Base-by-base conservation (phyloP, 371 early-diverging fungal genomes). In the Mycotypha africana region DNA sequence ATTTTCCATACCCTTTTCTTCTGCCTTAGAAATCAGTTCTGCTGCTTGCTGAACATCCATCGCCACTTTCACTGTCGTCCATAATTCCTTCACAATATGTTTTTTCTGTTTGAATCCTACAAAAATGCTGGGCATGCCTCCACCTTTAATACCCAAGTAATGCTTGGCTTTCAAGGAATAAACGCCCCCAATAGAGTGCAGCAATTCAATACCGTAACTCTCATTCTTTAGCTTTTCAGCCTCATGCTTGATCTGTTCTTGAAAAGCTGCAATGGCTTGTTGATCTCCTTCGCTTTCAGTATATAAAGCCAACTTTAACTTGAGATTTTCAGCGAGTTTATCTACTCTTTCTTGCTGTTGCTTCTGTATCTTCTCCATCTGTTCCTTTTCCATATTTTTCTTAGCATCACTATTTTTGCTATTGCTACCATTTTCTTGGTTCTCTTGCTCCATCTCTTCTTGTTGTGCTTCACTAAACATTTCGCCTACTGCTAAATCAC, bases 171-270 rank as follows among this genome's bases (percentile, higher is more conserved):
- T 92, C 46, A 85, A 67, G 28, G 77, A 67, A 70, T 97, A 97
- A 2, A 90, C 86, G 53, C 83, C 84, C 23, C 96, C 96, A 60
- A 95, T 85, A 2, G 92, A 82, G 60, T 94, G 91, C 42, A 97
- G 69, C 25, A 96, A 75, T 67, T 95, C 95, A 5, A 91, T 79
- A 16, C 98, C 96, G 49, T 91, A 92, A 33, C 86, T 87, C 62
- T 92, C 98, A 9, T 57, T 61, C 66, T 92, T 90, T 22, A 96
- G 78, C 30, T 84, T 81, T 31, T 93, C 91, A 1, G 93, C 93
- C 58, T 97, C 95, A 19, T 77, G 36, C 35, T 73, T 67, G 34
- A 86, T 81, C 48, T 82, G 70, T 30, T 82, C 74, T 39, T 82
- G 77, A 63, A 91, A 95, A 0, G 77, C 74, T 30, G 60, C 58